Base-by-base conservation (phyloP, 2,329 filamentous ascomycete species). In the Penicillium rolfsii region DNA sequence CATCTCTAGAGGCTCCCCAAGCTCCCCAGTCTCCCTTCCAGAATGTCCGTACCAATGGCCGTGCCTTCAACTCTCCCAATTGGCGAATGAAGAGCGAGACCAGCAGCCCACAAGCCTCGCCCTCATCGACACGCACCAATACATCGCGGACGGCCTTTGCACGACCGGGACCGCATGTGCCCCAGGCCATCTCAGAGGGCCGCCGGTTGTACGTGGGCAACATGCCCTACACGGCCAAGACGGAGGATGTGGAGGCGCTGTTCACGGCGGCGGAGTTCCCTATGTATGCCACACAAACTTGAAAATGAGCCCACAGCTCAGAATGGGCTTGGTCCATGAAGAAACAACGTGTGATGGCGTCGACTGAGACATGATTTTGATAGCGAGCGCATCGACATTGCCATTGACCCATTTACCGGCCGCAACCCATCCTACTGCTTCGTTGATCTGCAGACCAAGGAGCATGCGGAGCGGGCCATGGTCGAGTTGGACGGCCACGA, bases 341-440 rank as follows among this genome's bases (percentile, higher is more conserved):
- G 22, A 35, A 35, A 38, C 12, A n/a, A 12, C 9, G 12, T 49
- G 55, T 49, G 58, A 56, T 57, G 58, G 57, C 45, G 46, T 52
- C 59, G 48, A 64, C 69, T 72, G 61, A 69, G 59, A 56, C 66
- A 22, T 58, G 24, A 55, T 49, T 59, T 70, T 67, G 65, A 67
- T 69, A 82, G 80, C 64, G 81, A 84, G 65, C 84, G 85, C 50
- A 84, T 91, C 64, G 86, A 89, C 72, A 88, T 91, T 67, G 87
- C 87, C 0, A 82, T 89, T 56, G 88, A 91, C 68, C 84, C 87
- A 1, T 85, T 89, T 73, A 89, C 84, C 33, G 85, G 83, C 43
- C 82, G 88, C 48, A 91, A 91, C 72, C 88, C 88, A 0, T 89
- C 87, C 40, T 91, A 91, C 77, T 91, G 89, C 77, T 91, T 92